Evolutionary conservation across 2,329 filamentous ascomycete genomes (phyloP).

Genomic region (Neonectria punicea): DNA sequence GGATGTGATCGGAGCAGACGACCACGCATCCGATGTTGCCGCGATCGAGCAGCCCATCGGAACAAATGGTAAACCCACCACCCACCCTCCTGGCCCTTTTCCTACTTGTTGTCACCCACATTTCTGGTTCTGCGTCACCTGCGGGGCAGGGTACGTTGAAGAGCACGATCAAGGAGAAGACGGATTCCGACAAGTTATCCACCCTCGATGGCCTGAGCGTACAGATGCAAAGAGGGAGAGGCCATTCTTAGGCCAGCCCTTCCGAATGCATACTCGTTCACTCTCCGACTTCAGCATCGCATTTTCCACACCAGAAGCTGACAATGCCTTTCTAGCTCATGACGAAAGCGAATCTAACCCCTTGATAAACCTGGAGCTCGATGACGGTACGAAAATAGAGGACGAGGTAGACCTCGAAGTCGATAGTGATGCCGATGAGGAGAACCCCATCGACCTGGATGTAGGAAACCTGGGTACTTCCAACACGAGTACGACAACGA

Average conservation of each 20-base stretch:
- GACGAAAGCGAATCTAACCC: constrained; percentile 40
- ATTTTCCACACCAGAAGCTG: constrained; percentile 40
- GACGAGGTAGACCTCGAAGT: constrained; percentile 31
- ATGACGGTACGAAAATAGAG: constrained; percentile 33
- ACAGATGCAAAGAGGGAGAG: neutral
- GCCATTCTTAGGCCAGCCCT: neutral
- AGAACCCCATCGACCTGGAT: constrained; percentile 26
- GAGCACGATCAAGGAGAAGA: constrained; percentile 32
- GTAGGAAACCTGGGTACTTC: constrained; percentile 27
- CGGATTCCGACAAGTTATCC: constrained; percentile 25
- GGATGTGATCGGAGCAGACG: constrained; percentile 23
- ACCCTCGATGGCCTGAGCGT: constrained; percentile 3
- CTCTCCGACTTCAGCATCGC: constrained; percentile 30
- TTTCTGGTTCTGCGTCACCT: constrained; percentile 35
- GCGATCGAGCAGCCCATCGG: constrained; percentile 24
- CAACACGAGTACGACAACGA: constrained; percentile 47
- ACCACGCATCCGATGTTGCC: constrained; percentile 17
- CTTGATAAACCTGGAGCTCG: constrained; percentile 40
- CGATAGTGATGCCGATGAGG: constrained; percentile 30
- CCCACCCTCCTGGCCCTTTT: constrained; percentile 14
- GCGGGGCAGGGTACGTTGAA: constrained; percentile 28
- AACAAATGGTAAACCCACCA: constrained; percentile 41
- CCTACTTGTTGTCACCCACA: constrained; percentile 31
- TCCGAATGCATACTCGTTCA: constrained; percentile 21
- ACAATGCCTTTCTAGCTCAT: constrained; percentile 38